phyloP scores from a whole-genome alignment of 2,329 filamentous ascomycete species.

The Aspergillus fructus region DNA sequence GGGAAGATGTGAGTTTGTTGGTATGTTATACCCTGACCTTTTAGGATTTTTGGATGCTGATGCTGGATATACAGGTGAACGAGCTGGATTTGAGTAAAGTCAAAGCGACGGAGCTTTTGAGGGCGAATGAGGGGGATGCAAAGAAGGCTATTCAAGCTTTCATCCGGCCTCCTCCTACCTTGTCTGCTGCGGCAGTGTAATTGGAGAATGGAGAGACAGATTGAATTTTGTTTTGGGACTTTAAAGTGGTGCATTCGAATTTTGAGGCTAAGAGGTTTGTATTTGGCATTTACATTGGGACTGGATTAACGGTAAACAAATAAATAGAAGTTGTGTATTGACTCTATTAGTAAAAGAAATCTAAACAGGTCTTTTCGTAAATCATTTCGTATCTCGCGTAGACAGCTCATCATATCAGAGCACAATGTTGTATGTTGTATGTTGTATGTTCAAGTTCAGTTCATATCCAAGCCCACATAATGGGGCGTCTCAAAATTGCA shows the following conservation, averaged over 20 bases:
- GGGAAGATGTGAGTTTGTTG: constrained; percentile 48
- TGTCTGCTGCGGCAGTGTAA: constrained; percentile 3
- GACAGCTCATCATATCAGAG: not conserved
- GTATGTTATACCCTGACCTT: constrained; percentile 29
- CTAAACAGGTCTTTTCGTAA: not conserved
- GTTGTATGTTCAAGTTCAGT: not conserved
- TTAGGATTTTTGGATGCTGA: not conserved
- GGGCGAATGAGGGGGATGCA: constrained; percentile 46
- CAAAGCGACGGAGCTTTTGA: constrained; percentile 49
- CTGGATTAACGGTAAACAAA: not conserved
- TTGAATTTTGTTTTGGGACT: not conserved
- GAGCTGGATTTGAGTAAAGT: constrained; percentile 47
- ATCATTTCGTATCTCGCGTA: constrained; percentile 3
- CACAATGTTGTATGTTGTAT: not conserved
- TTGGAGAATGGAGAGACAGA: not conserved
- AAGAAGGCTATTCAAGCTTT: constrained; percentile 44
- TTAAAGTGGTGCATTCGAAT: too few relatives aligned
- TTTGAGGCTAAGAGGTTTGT: not conserved
- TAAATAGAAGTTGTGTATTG: not conserved
- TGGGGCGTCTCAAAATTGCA: not conserved
- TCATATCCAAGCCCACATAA: not conserved
- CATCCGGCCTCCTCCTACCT: constrained; percentile 26
- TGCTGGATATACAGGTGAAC: constrained; percentile 35
- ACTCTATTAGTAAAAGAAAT: not conserved
- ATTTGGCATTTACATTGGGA: not conserved